Base-by-base conservation (phyloP, 768 basidiomycete genomes). In the Russula abietina region DNA sequence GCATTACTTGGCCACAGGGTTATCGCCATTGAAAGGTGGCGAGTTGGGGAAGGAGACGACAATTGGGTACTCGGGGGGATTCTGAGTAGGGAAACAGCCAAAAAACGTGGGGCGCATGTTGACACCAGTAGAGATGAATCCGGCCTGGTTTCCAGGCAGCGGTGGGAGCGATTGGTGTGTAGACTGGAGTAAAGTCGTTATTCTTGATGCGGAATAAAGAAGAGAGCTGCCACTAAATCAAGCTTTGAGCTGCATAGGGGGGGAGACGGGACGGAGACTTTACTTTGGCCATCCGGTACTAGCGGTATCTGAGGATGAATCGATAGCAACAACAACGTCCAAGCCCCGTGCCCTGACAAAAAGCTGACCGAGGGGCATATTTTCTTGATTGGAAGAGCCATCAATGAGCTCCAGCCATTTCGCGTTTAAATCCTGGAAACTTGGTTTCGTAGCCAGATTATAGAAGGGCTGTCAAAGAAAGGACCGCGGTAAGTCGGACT, bases 41-140 rank as follows among this genome's bases (percentile, higher is more conserved):
- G 88, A 79, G 70, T 87, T 89, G 7, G 91, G 91, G 8, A 92
- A 76, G 69, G 88, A 91, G 48, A 92, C 80, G 45, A 92, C 73
- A 22, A 92, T 66, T 0, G 89, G 89, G 65, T 79, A 87, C 60
- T 82, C 81, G 1, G 82, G 73, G 16, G 84, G 79, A 4, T 30
- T 71, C 51, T 79, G 70, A 3, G 58, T 70, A 17, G 84, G 81
- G 68, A 87, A 74, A 70, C 91, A 92, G 3, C 91, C 91, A 74
- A 91, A 92, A 75, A 93, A 91, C 0, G 87, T 88, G 2, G 89
- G 83, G 30, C 86, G 81, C 50, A 74, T 75, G 69, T 85, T 89
- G 1, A 89, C 78, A 39, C 88, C 87, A 5, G 80, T 80, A 1
- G 74, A 71, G 39, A 86, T 69, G 71, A 88, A 90, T 14, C 77